phyloP scores from a whole-genome alignment of 1,284 basidiomycete species.

The Pseudozyma hubeiensis region DNA sequence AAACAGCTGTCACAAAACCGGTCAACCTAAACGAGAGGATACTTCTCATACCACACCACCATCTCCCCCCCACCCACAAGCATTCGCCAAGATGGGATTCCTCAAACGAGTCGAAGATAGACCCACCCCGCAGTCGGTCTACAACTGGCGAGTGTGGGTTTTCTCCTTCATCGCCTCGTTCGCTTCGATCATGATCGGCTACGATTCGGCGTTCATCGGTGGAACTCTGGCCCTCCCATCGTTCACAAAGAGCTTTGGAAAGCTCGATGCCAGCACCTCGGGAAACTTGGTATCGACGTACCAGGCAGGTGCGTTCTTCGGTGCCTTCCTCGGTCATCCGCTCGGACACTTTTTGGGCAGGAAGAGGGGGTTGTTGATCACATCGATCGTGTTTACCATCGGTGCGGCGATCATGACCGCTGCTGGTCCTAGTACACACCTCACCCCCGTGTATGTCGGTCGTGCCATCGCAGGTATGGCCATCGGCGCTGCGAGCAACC shows the following conservation, averaged over 20 bases:
- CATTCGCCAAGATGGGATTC: slow-evolving; percentile 26
- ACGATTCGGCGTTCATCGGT: slow-evolving; percentile 73
- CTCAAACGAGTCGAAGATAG: slow-evolving; percentile 69
- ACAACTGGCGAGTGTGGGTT: slow-evolving; percentile 72
- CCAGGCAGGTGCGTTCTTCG: slow-evolving; percentile 70
- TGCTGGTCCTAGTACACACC: slow-evolving; percentile 29
- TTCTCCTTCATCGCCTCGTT: slow-evolving; percentile 70
- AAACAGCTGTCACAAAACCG: too few relatives aligned
- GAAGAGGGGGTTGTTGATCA: slow-evolving; percentile 47
- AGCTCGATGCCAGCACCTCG: slow-evolving; percentile 61
- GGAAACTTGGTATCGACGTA: slow-evolving; percentile 73
- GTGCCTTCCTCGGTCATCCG: slow-evolving; percentile 50
- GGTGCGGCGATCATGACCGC: slow-evolving; percentile 62
- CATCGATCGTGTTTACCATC: slow-evolving; percentile 57
- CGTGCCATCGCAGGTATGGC: slow-evolving; percentile 69
- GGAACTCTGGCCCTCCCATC: slow-evolving; percentile 70
- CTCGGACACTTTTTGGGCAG: slow-evolving; percentile 41
- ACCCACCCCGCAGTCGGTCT: slow-evolving; percentile 71
- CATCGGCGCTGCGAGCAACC: slow-evolving; percentile 67
- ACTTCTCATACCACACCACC: background rate
- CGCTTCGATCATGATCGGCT: slow-evolving; percentile 71
- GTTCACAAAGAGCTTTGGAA: slow-evolving; percentile 71
- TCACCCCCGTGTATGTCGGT: slow-evolving; percentile 66
- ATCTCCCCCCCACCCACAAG: background rate
- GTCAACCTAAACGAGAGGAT: too few relatives aligned